These are phyloP conservation scores for Calonectria naviculata DNA, from an alignment of 2,329 filamentous ascomycete genomes.

Conservation along the genomic window DNA sequence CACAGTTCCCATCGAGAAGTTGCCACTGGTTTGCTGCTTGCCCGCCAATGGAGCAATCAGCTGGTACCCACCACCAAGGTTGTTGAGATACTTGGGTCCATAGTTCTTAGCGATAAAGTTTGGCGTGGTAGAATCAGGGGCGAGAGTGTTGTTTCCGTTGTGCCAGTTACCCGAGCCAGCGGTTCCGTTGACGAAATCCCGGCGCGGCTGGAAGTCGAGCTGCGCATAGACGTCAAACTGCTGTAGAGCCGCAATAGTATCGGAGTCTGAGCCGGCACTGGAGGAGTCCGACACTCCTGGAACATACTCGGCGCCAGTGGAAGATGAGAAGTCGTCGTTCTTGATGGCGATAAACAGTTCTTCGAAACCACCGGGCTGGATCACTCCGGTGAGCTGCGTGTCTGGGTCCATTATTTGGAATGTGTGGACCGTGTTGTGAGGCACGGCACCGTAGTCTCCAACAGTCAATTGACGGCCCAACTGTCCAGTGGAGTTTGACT, in stretches of 20 bases:
- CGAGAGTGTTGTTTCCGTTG: background rate
- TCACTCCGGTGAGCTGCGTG: background rate
- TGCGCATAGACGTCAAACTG: background rate
- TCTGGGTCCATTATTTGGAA: background rate
- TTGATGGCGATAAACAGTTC: background rate
- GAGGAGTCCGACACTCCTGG: background rate
- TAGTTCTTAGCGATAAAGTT: conserved; percentile 1
- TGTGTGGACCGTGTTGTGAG: background rate
- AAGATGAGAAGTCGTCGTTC: background rate
- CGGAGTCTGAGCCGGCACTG: background rate
- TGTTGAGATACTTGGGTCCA: conserved; percentile 31
- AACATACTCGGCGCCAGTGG: background rate
- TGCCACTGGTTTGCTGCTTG: background rate
- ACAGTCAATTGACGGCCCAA: background rate
- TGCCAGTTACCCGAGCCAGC: background rate
- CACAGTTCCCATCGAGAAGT: conserved; percentile 1
- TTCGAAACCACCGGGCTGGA: background rate
- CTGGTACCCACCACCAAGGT: background rate
- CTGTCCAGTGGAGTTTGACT: background rate
- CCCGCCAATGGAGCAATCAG: conserved; percentile 11
- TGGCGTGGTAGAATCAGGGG: background rate
- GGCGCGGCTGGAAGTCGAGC: background rate
- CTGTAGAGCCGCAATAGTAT: background rate
- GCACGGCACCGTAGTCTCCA: background rate
- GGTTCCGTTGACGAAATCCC: background rate